Base-by-base conservation (phyloP, 345 rosid genomes). In the Citrus trifoliata region DNA sequence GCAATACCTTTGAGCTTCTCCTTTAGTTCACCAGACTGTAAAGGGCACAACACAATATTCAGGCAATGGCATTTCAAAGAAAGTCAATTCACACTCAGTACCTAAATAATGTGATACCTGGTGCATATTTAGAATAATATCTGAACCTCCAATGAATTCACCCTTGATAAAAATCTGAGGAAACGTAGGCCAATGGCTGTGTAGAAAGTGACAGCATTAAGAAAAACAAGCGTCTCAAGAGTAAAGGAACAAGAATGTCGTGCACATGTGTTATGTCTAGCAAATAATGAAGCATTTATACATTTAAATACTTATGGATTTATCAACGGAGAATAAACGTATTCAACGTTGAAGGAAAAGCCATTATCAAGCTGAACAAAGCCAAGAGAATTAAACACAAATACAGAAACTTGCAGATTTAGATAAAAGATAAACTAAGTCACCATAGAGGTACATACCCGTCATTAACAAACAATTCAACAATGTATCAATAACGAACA, bases 121-220 rank as follows among this genome's bases (percentile, higher is more conserved):
- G 83, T 96, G 98, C 98, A 94, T 83, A 73, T 83, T 91, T 77
- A 96, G 88, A 76, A 94, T 86, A 81, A 96, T 93, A 88, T 96
- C 99, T 10, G 98, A 96, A 62, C 99, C 98, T 51, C 99, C 99
- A 68, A 93, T 78, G 73, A 96, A 94, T 86, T 96, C 98, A 38
- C 99, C 99, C 79, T 90, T 94, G 42, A 96, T 89, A 82, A 96
- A 94, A 78, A 96, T 85, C 82, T 94, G 98, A 3, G 99, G 99
- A 83, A 94, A 96, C 55, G 99, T 96, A 7, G 99, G 98, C 98
- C 99, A 96, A 68, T 85, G 80, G 88, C 99, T 96, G 89, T 87
- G 86, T 30, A 77, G 18, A 72, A 80, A 71, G 24, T 63, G 37
- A 62, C 60, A 70, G 8, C 4, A 67, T 48, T 28, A 60, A 56